phyloP scores from a whole-genome alignment of 495 filamentous ascomycete species.

The Friedmanniomyces simplex region DNA sequence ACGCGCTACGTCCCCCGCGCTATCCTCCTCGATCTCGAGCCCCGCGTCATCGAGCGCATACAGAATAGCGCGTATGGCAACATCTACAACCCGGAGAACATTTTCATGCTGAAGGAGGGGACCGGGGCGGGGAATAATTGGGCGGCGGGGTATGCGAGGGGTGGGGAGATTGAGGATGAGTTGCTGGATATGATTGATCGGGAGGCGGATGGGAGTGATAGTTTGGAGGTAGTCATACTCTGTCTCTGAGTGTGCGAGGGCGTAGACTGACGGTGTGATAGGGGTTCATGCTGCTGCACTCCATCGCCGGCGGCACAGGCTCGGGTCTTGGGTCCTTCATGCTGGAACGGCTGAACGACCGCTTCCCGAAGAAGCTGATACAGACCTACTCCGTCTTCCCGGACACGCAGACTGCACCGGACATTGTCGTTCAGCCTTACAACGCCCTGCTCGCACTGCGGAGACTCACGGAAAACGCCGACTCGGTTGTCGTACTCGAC shows the following conservation, averaged over 20 bases:
- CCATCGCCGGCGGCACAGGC: slow-evolving; percentile 93
- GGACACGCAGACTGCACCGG: slow-evolving; percentile 67
- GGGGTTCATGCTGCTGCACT: slow-evolving; percentile 98
- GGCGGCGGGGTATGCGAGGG: slow-evolving; percentile 90
- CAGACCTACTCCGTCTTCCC: slow-evolving; percentile 99
- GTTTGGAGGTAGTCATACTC: slow-evolving; percentile 66
- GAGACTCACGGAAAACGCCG: slow-evolving; percentile 85
- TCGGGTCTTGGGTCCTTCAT: slow-evolving; percentile 90
- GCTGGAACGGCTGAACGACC: slow-evolving; percentile 91
- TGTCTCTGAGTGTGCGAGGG: not conserved
- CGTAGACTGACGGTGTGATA: slow-evolving; percentile 28
- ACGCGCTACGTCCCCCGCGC: slow-evolving; percentile 96
- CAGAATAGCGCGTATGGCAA: slow-evolving; percentile 89
- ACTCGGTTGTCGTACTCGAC: slow-evolving; percentile 94
- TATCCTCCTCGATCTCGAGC: slow-evolving; percentile 90
- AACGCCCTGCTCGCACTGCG: slow-evolving; percentile 91
- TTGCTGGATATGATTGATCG: slow-evolving; percentile 99
- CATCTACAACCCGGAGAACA: slow-evolving; percentile 99
- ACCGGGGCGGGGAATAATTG: slow-evolving; percentile 95
- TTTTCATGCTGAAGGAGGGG: slow-evolving; percentile 85
- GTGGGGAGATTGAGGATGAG: slow-evolving; percentile 86
- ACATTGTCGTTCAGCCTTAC: slow-evolving; percentile 97
- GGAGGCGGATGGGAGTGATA: slow-evolving; percentile 95
- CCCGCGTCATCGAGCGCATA: slow-evolving; percentile 82
- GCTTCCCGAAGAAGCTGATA: slow-evolving; percentile 97